Evolutionary conservation across 106 monocot genomes (phyloP), one percentile per base, ranked within the genome.

Genomic region (Chionographis japonica): DNA sequence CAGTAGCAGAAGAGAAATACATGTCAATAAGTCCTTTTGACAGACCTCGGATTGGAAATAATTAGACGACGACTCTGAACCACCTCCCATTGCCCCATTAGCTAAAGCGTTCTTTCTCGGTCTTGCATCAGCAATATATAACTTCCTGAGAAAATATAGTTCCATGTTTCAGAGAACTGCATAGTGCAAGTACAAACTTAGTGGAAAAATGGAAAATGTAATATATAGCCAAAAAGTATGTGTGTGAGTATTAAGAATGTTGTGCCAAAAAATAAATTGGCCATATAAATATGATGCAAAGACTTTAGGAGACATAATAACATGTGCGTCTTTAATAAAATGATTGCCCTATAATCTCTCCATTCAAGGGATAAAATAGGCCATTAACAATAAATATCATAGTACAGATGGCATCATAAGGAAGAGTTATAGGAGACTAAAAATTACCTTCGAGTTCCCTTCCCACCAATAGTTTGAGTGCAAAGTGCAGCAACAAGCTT

Each of bases 121-220:
- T 52, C 97, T 89, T 60, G 97, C 97, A 77, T 97, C 97, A 81
- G 87, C 84, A 81, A 97, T 97, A 64, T 97, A 97, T 61, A 97
- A 78, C 68, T 97, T 97, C 84, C 92, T 97, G 73, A 16, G n/a
- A 68, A 56, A 8, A 54, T 38, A 69, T 68, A 4, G 37, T 12
- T 16, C 38, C 16, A 40, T 38, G 57, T 54, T 41, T 18, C 12
- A 69, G 16, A 7, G 14, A n/a, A 54, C 12, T 16, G 12, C 12
- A 38, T 54, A 39, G 68, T 11, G n/a, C 13, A 37, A 12, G 3
- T 39, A 40, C 8, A 17, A 15, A 68, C 51, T 8, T 8, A 38
- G 38, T 55, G 6, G 11, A 55, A 41, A 17, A 6, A 14, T 8
- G 13, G 12, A 68, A 56, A 17, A 56, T 17, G 56, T 27, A 27